Base-by-base conservation (phyloP, 495 filamentous ascomycete genomes). In the Hyaloscypha variabilis region DNA sequence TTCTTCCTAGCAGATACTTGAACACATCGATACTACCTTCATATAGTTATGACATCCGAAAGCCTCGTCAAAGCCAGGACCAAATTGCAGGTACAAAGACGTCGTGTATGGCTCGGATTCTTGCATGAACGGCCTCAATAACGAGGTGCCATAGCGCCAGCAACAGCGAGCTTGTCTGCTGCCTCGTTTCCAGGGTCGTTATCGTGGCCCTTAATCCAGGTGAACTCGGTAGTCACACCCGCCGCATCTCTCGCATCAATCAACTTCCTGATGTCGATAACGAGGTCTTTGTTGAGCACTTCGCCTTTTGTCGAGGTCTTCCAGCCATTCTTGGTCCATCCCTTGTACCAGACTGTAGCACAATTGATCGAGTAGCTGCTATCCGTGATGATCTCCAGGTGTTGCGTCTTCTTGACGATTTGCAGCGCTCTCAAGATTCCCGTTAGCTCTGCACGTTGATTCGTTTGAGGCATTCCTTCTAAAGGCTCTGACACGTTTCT, bases 391-490 rank as follows among this genome's bases (percentile, higher is more conserved):
- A 98, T 92, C 36, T 84, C 82, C 17, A 92, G 80, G 57, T 86
- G 78, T 82, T 62, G 82, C 6, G 51, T 39, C 21, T 66, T 78
- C 8, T 90, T 88, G 2, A 91, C 84, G 28, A 87, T 85, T 70
- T 97, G 87, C 26, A 99, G 83, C 8, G 92, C 91, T 58, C 94
- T 90, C 5, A 90, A 79, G 65, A 97, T 89, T 0, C 93, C 95
- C 3, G 92, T 93, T 60, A 99, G 80, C 75, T 99, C 95, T 19
- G 95, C 95, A 5, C 95, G 92, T 74, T 97, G 91, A 74, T 98
- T 99, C 1, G 95, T 97, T 74, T 99, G 95, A 11, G 80, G 76
- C 13, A 81, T 77, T 42, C 94, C 94, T 49, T 78, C 71, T 2
- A 99, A 82, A 19, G 87, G 85, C 72, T 97, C 94, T 23, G 91